phyloP scores from a whole-genome alignment of 1,284 basidiomycete species.

The Wolfiporia cocos region DNA sequence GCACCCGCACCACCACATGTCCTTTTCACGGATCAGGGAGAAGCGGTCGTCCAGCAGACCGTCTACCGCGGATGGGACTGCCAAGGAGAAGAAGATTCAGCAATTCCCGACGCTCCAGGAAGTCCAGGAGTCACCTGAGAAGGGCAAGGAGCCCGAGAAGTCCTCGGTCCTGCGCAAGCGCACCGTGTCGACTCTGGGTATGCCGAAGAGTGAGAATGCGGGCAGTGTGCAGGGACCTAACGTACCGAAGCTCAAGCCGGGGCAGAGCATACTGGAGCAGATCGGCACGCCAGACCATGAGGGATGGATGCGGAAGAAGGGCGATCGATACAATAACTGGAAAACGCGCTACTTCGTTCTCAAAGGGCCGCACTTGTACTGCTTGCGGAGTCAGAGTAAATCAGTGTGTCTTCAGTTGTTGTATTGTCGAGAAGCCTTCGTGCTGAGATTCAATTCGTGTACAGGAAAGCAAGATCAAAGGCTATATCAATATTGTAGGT shows the following conservation, averaged over 20 bases:
- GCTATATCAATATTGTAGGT: slow-evolving; percentile 87
- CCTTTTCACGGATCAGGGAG: slow-evolving; percentile 39
- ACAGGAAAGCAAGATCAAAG: slow-evolving; percentile 92
- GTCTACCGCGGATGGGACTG: slow-evolving; percentile 29
- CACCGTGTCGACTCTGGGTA: slow-evolving; percentile 33
- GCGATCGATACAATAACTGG: slow-evolving; percentile 92
- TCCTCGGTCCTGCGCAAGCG: slow-evolving; percentile 42
- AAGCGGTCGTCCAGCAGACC: slow-evolving; percentile 32
- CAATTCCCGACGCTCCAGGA: slow-evolving; percentile 8
- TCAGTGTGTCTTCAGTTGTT: slow-evolving; percentile 42
- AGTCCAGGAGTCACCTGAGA: slow-evolving; percentile 5
- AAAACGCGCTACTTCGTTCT: slow-evolving; percentile 92
- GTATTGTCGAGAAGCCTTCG: not conserved
- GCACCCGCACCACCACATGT: slow-evolving; percentile 26
- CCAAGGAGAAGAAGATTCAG: slow-evolving; percentile 15
- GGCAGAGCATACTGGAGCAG: slow-evolving; percentile 75
- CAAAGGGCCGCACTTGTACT: slow-evolving; percentile 89
- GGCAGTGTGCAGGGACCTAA: slow-evolving; percentile 9
- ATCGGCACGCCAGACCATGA: slow-evolving; percentile 85
- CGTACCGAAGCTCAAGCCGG: slow-evolving; percentile 44
- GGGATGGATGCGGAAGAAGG: slow-evolving; percentile 96
- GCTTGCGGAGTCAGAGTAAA: slow-evolving; percentile 65
- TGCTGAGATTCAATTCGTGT: slow-evolving; percentile 1
- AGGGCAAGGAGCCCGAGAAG: slow-evolving; percentile 16
- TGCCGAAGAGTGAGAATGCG: slow-evolving; percentile 5